phyloP scores from a whole-genome alignment of 345 rosid species.

The Iberis pinnata region DNA sequence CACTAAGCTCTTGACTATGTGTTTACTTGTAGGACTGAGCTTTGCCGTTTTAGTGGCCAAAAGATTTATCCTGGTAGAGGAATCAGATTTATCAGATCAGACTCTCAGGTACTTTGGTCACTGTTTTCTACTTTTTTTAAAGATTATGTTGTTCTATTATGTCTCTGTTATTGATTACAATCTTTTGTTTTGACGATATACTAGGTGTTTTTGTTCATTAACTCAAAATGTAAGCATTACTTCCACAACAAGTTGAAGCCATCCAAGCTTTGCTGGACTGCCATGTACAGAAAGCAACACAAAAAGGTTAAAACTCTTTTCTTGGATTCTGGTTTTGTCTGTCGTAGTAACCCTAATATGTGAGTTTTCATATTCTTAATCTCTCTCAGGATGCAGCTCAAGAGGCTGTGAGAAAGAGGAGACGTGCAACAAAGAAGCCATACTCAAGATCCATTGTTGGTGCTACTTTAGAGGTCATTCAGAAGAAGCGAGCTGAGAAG shows the following conservation, averaged over 20 bases:
- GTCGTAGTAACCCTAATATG: not conserved
- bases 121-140: too few relatives aligned
- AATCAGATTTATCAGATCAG: constrained; percentile 33
- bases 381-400: constrained; percentile 49
- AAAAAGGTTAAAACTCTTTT: constrained; percentile 36
- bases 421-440: constrained; percentile 58
- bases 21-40: constrained; percentile 25
- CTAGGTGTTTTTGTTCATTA: constrained; percentile 75
- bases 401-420: constrained; percentile 63
- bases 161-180: not conserved
- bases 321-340: not conserved
- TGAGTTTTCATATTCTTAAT: too few relatives aligned
- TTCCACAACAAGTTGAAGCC: constrained; percentile 92
- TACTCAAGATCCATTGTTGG: constrained; percentile 75
- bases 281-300: constrained; percentile 76
- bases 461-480: constrained; percentile 63
- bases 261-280: constrained; percentile 80
- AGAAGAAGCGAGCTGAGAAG: constrained; percentile 66
- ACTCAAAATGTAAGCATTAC: constrained; percentile 90
- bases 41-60: constrained; percentile 36
- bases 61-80: constrained; percentile 37
- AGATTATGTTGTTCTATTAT: not conserved
- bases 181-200: too few relatives aligned
- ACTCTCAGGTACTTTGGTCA: constrained; percentile 27
- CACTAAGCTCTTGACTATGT: not conserved